A percentile compares a stretch with the other conserved stretches of the same genome.
phyloP scores from a whole-genome alignment of 176 grass and related monocot genomes.

The Eleusine indica region DNA sequence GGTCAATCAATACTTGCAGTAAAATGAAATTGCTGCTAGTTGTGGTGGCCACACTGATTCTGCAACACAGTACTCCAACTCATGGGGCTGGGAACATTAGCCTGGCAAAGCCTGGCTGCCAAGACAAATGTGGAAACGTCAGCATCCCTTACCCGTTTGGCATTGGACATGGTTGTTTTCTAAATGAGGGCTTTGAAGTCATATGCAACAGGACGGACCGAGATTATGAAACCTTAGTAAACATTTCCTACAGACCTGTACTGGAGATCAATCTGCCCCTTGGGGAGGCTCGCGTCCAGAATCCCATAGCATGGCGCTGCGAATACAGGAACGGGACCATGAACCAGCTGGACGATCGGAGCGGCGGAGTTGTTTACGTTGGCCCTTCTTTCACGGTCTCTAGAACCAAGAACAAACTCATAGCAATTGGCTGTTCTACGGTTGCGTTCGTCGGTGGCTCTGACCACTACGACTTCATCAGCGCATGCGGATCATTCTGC shows the following conservation, averaged over 20 bases:
- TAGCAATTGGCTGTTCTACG: neutral
- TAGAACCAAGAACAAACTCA: constrained; percentile 20
- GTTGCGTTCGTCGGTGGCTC: neutral
- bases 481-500: constrained; percentile 7
- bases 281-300: constrained; percentile 3
- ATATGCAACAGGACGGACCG: neutral
- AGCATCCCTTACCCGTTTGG: constrained; percentile 64
- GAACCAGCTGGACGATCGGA: too few species aligned
- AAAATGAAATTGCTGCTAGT: too few species aligned
- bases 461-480: neutral
- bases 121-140: constrained; percentile 40
- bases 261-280: neutral
- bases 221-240: too few species aligned
- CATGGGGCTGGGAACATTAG: too few species aligned
- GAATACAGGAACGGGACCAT: neutral
- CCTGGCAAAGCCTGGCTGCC: neutral
- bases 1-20: too few species aligned
- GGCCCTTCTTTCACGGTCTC: constrained; percentile 21
- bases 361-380: neutral
- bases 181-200: neutral
- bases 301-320: neutral
- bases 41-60: too few species aligned
- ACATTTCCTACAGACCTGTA: too few species aligned
- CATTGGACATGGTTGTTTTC: neutral
- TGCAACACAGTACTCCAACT: too few species aligned